Evolutionary conservation across 257 asterid species (phyloP), one percentile per base, ranked within the genome.

Genomic region (Misopates orontium): DNA sequence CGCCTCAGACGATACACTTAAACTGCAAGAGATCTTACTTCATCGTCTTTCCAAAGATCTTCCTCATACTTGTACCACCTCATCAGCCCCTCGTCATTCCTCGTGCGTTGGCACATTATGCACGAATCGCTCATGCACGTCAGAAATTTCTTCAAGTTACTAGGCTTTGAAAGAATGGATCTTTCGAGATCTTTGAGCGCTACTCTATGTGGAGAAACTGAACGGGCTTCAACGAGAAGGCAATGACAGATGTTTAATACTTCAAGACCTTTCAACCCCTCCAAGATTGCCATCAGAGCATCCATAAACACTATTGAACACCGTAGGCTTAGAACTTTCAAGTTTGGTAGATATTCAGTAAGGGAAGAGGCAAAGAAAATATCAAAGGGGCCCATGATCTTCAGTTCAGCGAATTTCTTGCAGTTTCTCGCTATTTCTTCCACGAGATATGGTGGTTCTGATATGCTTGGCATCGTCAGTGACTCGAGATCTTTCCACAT

Each of bases 61-160:
- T 84, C 87, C 73, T 82, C 97, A 40, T 85, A 90, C 80, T 78
- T 87, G 76, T 90, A 84, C 97, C 97, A 90, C 85, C 97, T 81
- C 21, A 90, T 73, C 66, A 87, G 75, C 64, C 97, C 97, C 51
- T 84, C 95, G 15, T 90, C 97, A 1, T 57, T 48, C 83, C 75
- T 80, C 0, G 95, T 77, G 11, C 95, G 82, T 32, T 85, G 82
- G 61, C 96, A 90, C 85, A 74, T 84, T 22, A 69, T 58, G 80
- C 95, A 87, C 1, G 83, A 61, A 17, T 66, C 74, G 2, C 66
- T 58, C 86, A 80, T 79, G 76, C 96, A 87, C 3, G 85, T 85
- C 7, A 80, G 1, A n/a, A 90, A 85, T 42, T 56, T 71, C 69
- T 72, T 77, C 69, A 90, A 68, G 79, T 80, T 70, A 0, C 84